These are phyloP conservation scores for Erythrophleum fordii DNA, from an alignment of 306 rosid species.

Conservation along the genomic window DNA sequence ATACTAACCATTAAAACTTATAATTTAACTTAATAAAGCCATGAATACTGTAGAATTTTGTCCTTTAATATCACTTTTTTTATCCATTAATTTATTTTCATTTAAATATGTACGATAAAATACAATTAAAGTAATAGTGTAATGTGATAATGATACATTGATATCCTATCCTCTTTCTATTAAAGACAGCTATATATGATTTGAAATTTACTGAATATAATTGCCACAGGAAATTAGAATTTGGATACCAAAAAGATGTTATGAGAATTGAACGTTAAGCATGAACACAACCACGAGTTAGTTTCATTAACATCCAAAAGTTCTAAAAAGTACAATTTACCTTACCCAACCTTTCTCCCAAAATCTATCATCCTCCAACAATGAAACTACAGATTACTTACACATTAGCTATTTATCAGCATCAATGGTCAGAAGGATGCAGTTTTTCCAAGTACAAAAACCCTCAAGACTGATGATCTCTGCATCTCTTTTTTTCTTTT, in stretches of 20 bases:
- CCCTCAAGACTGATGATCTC: conserved; percentile 36
- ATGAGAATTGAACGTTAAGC: background rate
- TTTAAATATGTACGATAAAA: no score
- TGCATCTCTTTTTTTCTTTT: conserved; percentile 33
- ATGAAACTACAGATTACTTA: conserved; percentile 52
- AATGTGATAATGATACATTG: no score
- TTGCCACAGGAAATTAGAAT: background rate
- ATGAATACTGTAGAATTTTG: no score
- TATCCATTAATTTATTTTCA: no score
- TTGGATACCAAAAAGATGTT: background rate
- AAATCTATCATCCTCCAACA: conserved; percentile 41
- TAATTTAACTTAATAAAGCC: no score
- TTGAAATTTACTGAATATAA: background rate
- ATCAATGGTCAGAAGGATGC: conserved; percentile 51
- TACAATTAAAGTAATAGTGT: no score
- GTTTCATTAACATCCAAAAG: conserved; percentile 36
- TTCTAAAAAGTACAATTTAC: conserved; percentile 38
- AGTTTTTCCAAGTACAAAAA: conserved; percentile 42
- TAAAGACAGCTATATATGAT: no score
- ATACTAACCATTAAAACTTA: no score
- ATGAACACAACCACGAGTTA: background rate
- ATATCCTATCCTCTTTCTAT: no score
- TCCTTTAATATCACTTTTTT: no score
- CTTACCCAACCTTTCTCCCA: conserved; percentile 14
- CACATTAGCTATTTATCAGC: conserved; percentile 51